A percentile compares a stretch with the other conserved stretches of the same genome.
Evolutionary conservation across 208 protist genomes (phyloP).

Genomic region (Trypanosomatidae sp.): DNA sequence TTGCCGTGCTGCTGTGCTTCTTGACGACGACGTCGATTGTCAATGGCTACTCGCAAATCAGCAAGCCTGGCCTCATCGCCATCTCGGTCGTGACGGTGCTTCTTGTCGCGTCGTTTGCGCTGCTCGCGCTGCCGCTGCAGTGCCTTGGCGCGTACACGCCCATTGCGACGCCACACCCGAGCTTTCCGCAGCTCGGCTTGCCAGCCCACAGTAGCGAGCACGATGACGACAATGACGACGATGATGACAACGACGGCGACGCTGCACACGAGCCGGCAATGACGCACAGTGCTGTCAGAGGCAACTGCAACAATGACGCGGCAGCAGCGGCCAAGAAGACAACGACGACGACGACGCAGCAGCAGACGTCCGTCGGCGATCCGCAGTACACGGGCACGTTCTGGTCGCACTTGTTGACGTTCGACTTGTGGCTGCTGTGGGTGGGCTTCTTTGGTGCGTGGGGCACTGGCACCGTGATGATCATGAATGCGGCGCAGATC

Average conservation of each 20-base stretch:
- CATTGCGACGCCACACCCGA: constrained; percentile 16
- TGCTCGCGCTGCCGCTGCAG: constrained; percentile 57
- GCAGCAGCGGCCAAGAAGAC: too few species aligned
- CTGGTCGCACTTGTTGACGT: constrained; percentile 46
- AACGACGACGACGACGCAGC: constrained; percentile 1
- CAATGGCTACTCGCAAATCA: constrained; percentile 22
- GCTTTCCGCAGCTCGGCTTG: constrained; percentile 22
- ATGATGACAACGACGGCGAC: neutral
- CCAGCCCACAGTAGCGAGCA: constrained; percentile 2
- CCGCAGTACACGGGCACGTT: constrained; percentile 51
- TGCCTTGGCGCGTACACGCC: constrained; percentile 37
- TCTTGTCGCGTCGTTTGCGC: constrained; percentile 26
- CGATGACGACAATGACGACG: constrained; percentile 6
- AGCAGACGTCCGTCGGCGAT: constrained; percentile 7
- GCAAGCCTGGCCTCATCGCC: constrained; percentile 15
- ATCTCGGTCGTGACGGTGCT: constrained; percentile 26
- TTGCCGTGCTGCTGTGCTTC: constrained; percentile 28
- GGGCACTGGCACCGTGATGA: constrained; percentile 56
- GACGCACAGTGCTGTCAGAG: neutral
- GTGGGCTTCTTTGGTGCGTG: constrained; percentile 51
- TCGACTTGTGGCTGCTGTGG: constrained; percentile 63
- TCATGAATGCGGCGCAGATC: constrained; percentile 63
- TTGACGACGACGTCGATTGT: constrained; percentile 34
- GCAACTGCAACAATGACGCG: too few species aligned
- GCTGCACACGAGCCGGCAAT: neutral